Conservation (phyloP, 768 basidiomycete genomes). For the Cyclocybe cylindracea region DNA sequence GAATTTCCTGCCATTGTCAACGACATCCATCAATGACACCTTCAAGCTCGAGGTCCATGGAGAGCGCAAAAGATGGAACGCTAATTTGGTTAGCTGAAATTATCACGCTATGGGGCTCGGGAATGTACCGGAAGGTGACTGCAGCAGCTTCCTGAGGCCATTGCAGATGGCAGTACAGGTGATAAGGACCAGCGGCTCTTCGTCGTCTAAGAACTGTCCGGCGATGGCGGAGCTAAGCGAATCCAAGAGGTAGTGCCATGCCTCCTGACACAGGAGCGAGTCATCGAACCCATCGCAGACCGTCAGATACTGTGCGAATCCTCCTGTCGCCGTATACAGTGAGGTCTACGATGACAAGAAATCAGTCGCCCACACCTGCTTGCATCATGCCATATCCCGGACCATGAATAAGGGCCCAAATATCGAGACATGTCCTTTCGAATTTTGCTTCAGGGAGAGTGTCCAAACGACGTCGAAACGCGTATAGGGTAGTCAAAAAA, state of each 20-base stretch:
- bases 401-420: not conserved
- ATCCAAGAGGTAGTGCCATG: conserved; percentile 56
- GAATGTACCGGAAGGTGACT: conserved; percentile 11
- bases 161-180: conserved; percentile 50
- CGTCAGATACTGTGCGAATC: conserved; percentile 20
- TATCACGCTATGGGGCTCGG: too few relatives aligned
- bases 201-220: conserved; percentile 43
- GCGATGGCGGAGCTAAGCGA: conserved; percentile 47
- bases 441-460: not conserved
- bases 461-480: not conserved
- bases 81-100: not conserved
- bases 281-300: conserved; percentile 25
- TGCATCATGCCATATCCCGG: too few relatives aligned
- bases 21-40: conserved; percentile 35
- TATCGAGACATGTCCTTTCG: conserved; percentile 14
- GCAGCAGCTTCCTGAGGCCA: conserved; percentile 42
- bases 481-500: conserved; percentile 11
- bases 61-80: conserved; percentile 25
- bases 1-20: conserved; percentile 9
- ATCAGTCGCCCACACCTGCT: too few relatives aligned
- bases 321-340: conserved; percentile 7
- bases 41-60: conserved; percentile 54
- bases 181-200: conserved; percentile 52
- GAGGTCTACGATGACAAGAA: not conserved
- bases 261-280: conserved; percentile 45